Evolutionary conservation across 1,139 yeast species (phyloP), one percentile per base, ranked within the genome.

Genomic region (Protomyces inundatus): DNA sequence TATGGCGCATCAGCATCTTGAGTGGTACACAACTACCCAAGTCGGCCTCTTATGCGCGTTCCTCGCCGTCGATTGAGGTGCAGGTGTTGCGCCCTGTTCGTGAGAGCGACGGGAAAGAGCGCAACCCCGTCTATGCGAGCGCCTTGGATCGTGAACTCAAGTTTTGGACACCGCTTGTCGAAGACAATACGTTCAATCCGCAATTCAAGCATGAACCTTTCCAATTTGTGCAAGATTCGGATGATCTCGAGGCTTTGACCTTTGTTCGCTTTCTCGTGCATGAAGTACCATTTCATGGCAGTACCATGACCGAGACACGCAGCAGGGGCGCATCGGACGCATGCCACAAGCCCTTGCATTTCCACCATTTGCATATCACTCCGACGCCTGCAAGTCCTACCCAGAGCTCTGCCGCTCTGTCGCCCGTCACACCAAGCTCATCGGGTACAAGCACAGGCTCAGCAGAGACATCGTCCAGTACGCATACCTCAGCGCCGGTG

Each of bases 181-280:
- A 71, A 23, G 80, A 81, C 61, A 90, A 90, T 73, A 97, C 97
- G 0, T 90, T 88, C 74, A 90, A 88, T 73, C 97, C 98, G 0
- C 76, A 81, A 1, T 90, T 97, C 97, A 83, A 86, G 69, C 79
- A 82, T 58, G 73, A 72, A 3, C 16, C 34, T 16, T 53, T 55
- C 36, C 6, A 37, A 34, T 46, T 42, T n/a, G 36, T 42, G 42
- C 35, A 57, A 35, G 54, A 60, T 33, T 45, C 56, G 40, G 55
- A 40, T 34, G 48, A 53, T 12, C 33, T 45, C 48, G 48, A 52
- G 54, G 6, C 37, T 32, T 46, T 60, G 42, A 52, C 65, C 51
- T 45, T 45, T 63, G 23, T 64, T 48, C 55, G 50, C 16, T 54
- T 54, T 16, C 14, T 37, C 9, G 50, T 60, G 30, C 30, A 36